phyloP scores from a whole-genome alignment of 2,329 filamentous ascomycete species.

The Pseudogymnoascus sp. region DNA sequence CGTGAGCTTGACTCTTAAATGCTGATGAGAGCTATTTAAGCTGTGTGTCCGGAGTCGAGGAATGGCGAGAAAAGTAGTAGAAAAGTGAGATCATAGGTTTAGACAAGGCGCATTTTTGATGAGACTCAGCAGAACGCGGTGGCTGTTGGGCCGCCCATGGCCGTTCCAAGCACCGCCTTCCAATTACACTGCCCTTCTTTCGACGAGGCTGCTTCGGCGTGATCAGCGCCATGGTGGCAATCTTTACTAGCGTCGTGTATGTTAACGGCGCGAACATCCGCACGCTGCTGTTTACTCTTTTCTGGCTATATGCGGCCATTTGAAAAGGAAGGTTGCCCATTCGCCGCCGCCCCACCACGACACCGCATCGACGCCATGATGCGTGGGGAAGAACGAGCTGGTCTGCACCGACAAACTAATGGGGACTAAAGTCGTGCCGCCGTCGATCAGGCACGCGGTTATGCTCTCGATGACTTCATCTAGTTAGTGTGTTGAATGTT shows the following conservation, averaged over 20 bases:
- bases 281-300: not conserved
- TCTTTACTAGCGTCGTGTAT: not conserved
- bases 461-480: not conserved
- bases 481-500: not conserved
- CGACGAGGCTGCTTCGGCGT: not conserved
- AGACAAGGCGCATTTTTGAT: not conserved
- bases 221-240: not conserved
- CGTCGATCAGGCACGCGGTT: not conserved
- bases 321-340: not conserved
- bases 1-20: not conserved
- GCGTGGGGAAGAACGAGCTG: not conserved
- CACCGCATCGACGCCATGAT: not conserved
- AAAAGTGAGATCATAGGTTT: not conserved
- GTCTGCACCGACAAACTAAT: not conserved
- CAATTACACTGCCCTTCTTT: not conserved
- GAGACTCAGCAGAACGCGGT: not conserved
- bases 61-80: not conserved
- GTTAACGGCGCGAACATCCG: not conserved
- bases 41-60: not conserved
- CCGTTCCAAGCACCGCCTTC: not conserved
- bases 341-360: not conserved
- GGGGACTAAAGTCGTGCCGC: not conserved
- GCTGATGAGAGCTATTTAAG: not conserved
- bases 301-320: not conserved
- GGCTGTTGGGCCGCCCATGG: not conserved